Percentiles rank a stretch among this genome's conserved stretches.
phyloP scores from a whole-genome alignment of 2,329 filamentous ascomycete genomes.

The Neocucurbitaria cava region DNA sequence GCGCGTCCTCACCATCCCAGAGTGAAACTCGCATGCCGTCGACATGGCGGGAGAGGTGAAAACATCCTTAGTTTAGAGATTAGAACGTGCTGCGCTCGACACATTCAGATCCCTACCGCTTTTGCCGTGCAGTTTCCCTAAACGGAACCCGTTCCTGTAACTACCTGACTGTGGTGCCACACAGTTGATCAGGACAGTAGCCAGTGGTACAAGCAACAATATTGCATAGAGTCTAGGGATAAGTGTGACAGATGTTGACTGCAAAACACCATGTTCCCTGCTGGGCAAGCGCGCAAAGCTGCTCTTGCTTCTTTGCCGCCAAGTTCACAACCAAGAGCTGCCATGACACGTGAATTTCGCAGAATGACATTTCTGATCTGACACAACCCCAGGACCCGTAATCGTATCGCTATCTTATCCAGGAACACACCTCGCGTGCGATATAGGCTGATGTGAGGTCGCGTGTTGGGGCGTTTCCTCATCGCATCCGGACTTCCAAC shows the following conservation, averaged over 20 bases:
- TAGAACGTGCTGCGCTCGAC: slow-evolving; percentile 6
- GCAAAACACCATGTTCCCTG: background rate
- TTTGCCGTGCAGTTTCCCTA: background rate
- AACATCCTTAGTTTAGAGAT: background rate
- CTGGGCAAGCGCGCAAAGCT: background rate
- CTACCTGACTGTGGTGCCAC: background rate
- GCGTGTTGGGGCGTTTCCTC: background rate
- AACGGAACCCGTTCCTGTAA: background rate
- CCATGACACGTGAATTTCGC: background rate
- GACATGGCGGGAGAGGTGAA: background rate
- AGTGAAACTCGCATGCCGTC: slow-evolving; percentile 13
- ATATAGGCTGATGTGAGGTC: background rate
- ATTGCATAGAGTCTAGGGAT: background rate
- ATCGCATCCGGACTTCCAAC: background rate
- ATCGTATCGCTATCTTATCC: background rate
- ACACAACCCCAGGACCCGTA: background rate
- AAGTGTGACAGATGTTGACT: background rate
- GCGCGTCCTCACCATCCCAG: background rate
- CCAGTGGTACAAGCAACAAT: too few relatives aligned
- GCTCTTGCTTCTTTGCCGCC: background rate
- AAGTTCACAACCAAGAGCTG: background rate
- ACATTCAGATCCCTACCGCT: background rate
- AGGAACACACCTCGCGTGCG: background rate
- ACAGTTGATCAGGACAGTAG: background rate
- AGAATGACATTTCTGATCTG: background rate